Base-by-base conservation (phyloP, 2,329 filamentous ascomycete species). In the Aspergillus puulaauensis region DNA sequence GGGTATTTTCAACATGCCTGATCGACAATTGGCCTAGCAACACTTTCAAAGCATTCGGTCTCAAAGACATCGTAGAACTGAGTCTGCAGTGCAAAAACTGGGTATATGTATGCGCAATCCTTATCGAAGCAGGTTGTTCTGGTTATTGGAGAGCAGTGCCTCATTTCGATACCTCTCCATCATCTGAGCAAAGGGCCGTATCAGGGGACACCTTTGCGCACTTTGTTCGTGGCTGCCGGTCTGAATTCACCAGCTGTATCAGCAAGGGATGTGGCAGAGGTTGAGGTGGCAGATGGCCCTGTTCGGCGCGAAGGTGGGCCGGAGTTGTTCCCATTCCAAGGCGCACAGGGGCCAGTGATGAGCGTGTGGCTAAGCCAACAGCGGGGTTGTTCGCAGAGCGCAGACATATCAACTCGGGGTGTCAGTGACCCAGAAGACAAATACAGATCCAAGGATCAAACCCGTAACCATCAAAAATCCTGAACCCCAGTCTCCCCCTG, bases 401-500 rank as follows among this genome's bases (percentile, higher is more conserved):
- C 15, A 37, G 35, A n/a, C 15, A n/a, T 15, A 7, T 9, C 14
- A n/a, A 37, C 14, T 14, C 35, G 6, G 6, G 27, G 21, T 44
- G 14, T 24, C 14, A 11, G 21, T 11, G 9, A 44, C 2, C 17
- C 41, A 14, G 17, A 11, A 23, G 11, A 17, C 4, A 23, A 14
- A 19, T 12, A 31, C n/a, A 3, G 27, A 3, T 24, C 24, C 14
- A 17, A 17, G 43, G 21, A 15, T 21, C 5, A 21, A 6, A 15
- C 11, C 40, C 17, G 21, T 35, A 31, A 9, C 27, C 9, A 11
- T 82, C 72, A 91, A 67, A 86, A 91, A 70, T 91, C 89, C 66
- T 90, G 88, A 21, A 91, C 73, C 0, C 89, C 89, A 19, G 88
- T 91, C 73, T 91, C 85, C 3, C 88, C 87, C 39, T 70, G 66